These are phyloP conservation scores for Baorangia bicolor DNA, from an alignment of 768 basidiomycete genomes.

Conservation along the genomic window DNA sequence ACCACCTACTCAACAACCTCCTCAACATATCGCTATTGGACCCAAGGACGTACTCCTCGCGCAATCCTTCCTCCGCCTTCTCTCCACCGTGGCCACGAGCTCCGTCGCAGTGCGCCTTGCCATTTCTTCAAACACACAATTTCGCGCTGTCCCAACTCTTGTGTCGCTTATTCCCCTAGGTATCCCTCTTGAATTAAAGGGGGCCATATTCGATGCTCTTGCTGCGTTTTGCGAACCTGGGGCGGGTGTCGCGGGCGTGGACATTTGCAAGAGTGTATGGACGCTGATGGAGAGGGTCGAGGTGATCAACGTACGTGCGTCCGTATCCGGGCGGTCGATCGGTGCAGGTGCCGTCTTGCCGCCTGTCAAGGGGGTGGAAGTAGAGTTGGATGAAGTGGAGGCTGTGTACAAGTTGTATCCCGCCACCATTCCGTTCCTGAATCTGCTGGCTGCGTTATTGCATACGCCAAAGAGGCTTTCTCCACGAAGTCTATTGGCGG, in stretches of 20 bases:
- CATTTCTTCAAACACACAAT: slow-evolving; percentile 71
- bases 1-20: slow-evolving; percentile 39
- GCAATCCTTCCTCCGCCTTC: slow-evolving; percentile 76
- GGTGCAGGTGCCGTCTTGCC: slow-evolving; percentile 39
- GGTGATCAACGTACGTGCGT: slow-evolving; percentile 70
- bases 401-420: slow-evolving; percentile 77
- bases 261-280: slow-evolving; percentile 84
- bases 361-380: slow-evolving; percentile 74
- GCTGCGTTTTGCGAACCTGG: slow-evolving; percentile 83
- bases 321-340: slow-evolving; percentile 29
- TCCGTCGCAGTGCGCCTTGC: slow-evolving; percentile 79
- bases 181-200: slow-evolving; percentile 90
- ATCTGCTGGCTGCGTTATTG: slow-evolving; percentile 77
- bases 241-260: slow-evolving; percentile 67
- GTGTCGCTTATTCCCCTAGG: slow-evolving; percentile 75
- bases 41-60: slow-evolving; percentile 78
- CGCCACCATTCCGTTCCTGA: slow-evolving; percentile 84
- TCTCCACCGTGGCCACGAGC: slow-evolving; percentile 70
- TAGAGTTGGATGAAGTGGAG: slow-evolving; percentile 89
- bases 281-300: slow-evolving; percentile 80
- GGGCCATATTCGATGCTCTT: slow-evolving; percentile 76
- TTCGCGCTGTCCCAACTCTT: slow-evolving; percentile 79
- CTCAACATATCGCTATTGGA: slow-evolving; percentile 45
- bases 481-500: slow-evolving; percentile 55
- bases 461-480: slow-evolving; percentile 78